phyloP scores from a whole-genome alignment of 1,139 yeast species.

The Zhuliangozyma blackwelliae region DNA sequence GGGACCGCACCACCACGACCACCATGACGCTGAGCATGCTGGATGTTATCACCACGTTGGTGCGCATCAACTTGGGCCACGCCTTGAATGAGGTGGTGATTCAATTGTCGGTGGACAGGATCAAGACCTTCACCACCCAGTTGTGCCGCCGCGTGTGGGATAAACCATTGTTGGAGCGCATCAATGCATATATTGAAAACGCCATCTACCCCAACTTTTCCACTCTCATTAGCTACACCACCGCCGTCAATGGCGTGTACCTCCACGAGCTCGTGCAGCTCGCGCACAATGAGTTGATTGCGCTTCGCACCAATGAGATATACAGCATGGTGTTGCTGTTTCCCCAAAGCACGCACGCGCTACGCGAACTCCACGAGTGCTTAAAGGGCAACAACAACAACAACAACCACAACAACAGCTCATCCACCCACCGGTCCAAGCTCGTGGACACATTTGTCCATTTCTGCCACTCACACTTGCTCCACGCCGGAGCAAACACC shows the following conservation, averaged over 20 bases:
- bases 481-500: slow-evolving; percentile 85
- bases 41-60: slow-evolving; percentile 15
- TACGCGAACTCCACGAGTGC: slow-evolving; percentile 60
- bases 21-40: slow-evolving; percentile 7
- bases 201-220: slow-evolving; percentile 39
- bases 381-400: slow-evolving; percentile 23
- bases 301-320: slow-evolving; percentile 58
- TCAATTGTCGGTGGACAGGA: slow-evolving; percentile 36
- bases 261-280: slow-evolving; percentile 33
- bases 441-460: slow-evolving; percentile 54
- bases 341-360: slow-evolving; percentile 57
- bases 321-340: slow-evolving; percentile 57
- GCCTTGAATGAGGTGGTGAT: slow-evolving; percentile 38
- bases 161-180: slow-evolving; percentile 30
- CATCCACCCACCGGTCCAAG: slow-evolving; percentile 41
- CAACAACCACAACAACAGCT: slow-evolving; percentile 4
- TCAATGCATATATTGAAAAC: slow-evolving; percentile 35
- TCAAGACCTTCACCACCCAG: slow-evolving; percentile 30
- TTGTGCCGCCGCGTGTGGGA: slow-evolving; percentile 41
- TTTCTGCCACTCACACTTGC: slow-evolving; percentile 46
- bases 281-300: slow-evolving; percentile 42
- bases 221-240: slow-evolving; percentile 18
- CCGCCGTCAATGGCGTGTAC: slow-evolving; percentile 15
- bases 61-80: slow-evolving; percentile 26
- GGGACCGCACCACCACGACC: neutral